Evolutionary conservation across 2,329 filamentous ascomycete genomes (phyloP), one percentile per base, ranked within the genome.

Genomic region (Diaporthe longicolla): DNA sequence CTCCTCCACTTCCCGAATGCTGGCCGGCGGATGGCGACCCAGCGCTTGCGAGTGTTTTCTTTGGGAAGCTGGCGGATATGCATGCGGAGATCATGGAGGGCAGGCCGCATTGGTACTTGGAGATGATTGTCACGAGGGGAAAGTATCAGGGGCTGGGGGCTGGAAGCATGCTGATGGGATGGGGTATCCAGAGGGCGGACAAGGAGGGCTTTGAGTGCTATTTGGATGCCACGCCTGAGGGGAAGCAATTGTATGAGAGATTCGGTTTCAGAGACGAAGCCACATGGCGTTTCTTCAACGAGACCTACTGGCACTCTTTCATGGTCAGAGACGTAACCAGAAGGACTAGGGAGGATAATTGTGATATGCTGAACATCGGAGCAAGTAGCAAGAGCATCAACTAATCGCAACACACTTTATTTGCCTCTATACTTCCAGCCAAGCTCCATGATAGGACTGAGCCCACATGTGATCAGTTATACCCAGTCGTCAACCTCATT

Each of bases 161-260:
- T 0, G 87, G 84, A 0, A 82, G 81, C 19, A 78, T 80, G 40
- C 71, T 90, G 29, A 76, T 90, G 52, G 78, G 79, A 35, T 90
- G 87, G 86, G 89, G 88, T 0, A 73, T 85, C 9, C 79, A 83
- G 35, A 82, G 80, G 74, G 87, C 87, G 1, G 87, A 89, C 76
- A 81, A 79, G 7, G 83, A 82, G 1, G 81, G 83, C 0, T 76
- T 82, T 19, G 84, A 86, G 58, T 82, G 84, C 13, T 90, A 87
- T 78, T 79, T 90, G 1, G 87, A 90, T 74, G 86, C 87, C 11
- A 89, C 88, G 59, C 83, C 82, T 0, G 83, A 82, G 21, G 88
- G 86, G 3, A 84, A 81, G 73, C 82, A 81, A 0, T 70, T 89
- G 24, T 90, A 90, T 80, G 78, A 83, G 73, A 85, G 83, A 75